These are phyloP conservation scores for Simmondsia chinensis DNA, from an alignment of 148 eudicot genomes.

Conservation along the genomic window DNA sequence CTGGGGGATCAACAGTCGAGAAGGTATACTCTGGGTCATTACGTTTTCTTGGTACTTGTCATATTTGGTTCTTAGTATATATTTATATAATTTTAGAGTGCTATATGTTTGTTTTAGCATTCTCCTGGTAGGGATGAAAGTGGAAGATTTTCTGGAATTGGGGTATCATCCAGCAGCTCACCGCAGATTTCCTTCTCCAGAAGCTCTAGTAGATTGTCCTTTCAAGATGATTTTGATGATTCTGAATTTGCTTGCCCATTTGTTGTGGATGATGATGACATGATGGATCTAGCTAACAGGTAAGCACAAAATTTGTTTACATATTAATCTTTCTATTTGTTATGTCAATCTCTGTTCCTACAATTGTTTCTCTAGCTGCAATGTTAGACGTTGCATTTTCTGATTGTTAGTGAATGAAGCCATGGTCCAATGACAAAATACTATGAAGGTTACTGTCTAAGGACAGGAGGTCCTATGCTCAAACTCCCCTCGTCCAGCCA, in stretches of 20 bases:
- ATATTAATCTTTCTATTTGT: neutral
- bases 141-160: constrained; percentile 35
- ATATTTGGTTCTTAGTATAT: neutral
- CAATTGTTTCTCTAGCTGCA: too few species aligned
- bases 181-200: constrained; percentile 59
- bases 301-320: constrained; percentile 12
- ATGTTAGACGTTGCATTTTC: too few species aligned
- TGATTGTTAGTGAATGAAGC: too few species aligned
- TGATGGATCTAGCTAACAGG: constrained; percentile 52
- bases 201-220: constrained; percentile 69
- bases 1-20: constrained; percentile 35
- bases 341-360: too few species aligned
- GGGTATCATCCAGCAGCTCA: constrained; percentile 48
- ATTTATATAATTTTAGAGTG: neutral
- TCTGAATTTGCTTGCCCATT: constrained; percentile 77
- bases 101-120: constrained; percentile 27
- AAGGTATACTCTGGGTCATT: constrained; percentile 36
- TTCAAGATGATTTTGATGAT: constrained; percentile 70
- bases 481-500: too few species aligned
- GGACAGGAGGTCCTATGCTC: too few species aligned
- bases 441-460: too few species aligned
- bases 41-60: neutral
- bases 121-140: constrained; percentile 52
- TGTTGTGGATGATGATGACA: constrained; percentile 63
- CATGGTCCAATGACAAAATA: too few species aligned